Percentiles rank a stretch among this genome's conserved stretches.
Evolutionary conservation across 108 stramenopile species (phyloP).

Genomic region (Craspedostauros australis): DNA sequence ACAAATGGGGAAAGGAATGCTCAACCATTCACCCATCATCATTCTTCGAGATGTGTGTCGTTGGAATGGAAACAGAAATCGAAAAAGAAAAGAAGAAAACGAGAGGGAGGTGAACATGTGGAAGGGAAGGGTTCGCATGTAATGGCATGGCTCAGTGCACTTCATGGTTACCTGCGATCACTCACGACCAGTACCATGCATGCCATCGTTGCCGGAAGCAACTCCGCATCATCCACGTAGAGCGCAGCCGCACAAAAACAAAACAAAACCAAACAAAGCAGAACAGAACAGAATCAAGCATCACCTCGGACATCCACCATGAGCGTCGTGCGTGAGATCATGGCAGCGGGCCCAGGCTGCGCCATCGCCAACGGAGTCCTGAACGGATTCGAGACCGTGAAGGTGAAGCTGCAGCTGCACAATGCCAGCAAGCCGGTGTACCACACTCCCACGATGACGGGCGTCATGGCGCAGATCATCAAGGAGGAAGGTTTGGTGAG

Average conservation of each 20-base stretch:
- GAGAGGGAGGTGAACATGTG: not conserved
- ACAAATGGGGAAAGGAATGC: not conserved
- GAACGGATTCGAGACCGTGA: conserved; percentile 41
- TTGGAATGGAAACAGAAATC: not conserved
- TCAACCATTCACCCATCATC: not conserved
- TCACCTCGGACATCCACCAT: conserved; percentile 1
- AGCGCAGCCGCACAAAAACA: not conserved
- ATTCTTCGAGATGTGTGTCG: not conserved
- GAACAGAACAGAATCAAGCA: not conserved
- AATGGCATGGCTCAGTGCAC: not conserved
- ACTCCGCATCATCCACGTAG: not conserved
- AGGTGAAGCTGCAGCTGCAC: conserved; percentile 43
- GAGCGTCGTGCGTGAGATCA: conserved; percentile 24
- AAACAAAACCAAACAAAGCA: too few species aligned
- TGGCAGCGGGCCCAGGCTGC: conserved; percentile 39
- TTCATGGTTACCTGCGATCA: not conserved
- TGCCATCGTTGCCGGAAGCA: not conserved
- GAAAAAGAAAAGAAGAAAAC: not conserved
- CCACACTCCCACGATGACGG: conserved; percentile 14
- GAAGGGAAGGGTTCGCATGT: not conserved
- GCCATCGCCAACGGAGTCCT: conserved; percentile 39
- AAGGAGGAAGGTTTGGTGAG: conserved; percentile 34
- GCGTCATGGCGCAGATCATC: conserved; percentile 39
- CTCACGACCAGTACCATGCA: not conserved
- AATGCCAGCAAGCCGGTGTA: conserved; percentile 28